Evolutionary conservation across 495 filamentous ascomycete species (phyloP), one percentile per base, ranked within the genome.

Genomic region (Bathelium albidoporum): DNA sequence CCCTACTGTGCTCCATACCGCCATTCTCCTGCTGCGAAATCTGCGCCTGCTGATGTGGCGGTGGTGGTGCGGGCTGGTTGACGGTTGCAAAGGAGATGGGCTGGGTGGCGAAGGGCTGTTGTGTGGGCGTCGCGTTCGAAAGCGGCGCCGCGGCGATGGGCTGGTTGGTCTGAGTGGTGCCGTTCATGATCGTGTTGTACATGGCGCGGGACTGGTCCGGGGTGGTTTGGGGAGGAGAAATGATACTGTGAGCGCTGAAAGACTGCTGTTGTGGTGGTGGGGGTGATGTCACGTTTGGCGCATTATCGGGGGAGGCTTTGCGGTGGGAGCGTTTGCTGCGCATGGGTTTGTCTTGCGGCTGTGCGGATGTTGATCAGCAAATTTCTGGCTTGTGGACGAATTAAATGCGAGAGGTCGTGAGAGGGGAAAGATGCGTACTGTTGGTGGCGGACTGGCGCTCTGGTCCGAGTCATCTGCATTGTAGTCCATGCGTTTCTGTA

Each of bases 311-410:
- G 20, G 71, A 68, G 10, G 44, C 61, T 53, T 70, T 67, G 26
- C 71, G 66, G 52, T 73, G 88, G 34, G 87, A 86, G 55, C 91
- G 87, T 80, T 97, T 97, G 32, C 86, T 85, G 62, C 92, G 88
- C 59, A 96, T 80, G 18, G 92, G 92, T 66, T 94, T 92, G 73
- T 96, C 91, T 76, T 93, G 87, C 18, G 90, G 90, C 90, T 95
- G 64, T 44, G 24, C 61, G 43, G 16, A 63, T 32, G 26, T 69
- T 59, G 58, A 39, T 52, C n/a, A 63, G 31, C 60, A 28, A 3
- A 4, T 18, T 14, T 41, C 60, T 32, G 59, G 58, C 62, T n/a
- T 12, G 18, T 59, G 32, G 55, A 3, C 44, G 31, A 59, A 22
- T 29, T 24, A 4, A 22, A 20, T 24, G 18, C 34, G 32, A 14